Evolutionary conservation across 73 alveolate species (phyloP), one percentile per base, ranked within the genome.

Genomic region (Effrenium voratum): DNA sequence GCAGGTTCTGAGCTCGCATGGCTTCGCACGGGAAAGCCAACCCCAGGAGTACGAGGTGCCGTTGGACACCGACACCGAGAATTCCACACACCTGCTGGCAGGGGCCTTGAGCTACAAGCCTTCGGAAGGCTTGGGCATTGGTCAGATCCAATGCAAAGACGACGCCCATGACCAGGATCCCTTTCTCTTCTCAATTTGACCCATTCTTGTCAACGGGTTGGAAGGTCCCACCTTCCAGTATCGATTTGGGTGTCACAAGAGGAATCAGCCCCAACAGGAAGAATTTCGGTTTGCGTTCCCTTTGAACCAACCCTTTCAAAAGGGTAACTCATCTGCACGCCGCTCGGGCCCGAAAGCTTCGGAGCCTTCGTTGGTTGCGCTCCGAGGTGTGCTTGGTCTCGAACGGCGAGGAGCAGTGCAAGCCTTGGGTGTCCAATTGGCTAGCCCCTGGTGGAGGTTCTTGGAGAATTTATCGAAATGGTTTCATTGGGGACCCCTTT

Each of bases 351-450:
- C 73, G n/a, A 59, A n/a, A 59, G 73, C 73, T 19, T 57, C 28
- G 70, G 26, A 57, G 19, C 66, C 66, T 52, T 24, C 70, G n/a
- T 57, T 1, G 34, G 72, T 32, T 24, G 30, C 75, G n/a, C n/a
- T 60, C 49, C 34, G 88, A 90, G 97, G 97, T 90, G n/a, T 90
- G 97, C 80, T 36, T 90, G 73, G 41, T 90, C 55, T 90, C 97
- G 16, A 41, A 44, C 1, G 87, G 87, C 34, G 97, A 68, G 86
- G 97, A 90, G 75, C 97, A 90, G 97, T 43, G 1, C n/a, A 47
- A 28, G n/a, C 15, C 82, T 12, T n/a, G 73, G 38, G 73, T n/a
- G 2, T 19, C 68, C 72, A 15, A 15, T 5, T 3, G 34, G 1
- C 72, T 5, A 57, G n/a, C 2, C 10, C 10, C n/a, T 5, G 38